phyloP scores from a whole-genome alignment of 768 basidiomycete species.

The Amanita pseudoporphyria region DNA sequence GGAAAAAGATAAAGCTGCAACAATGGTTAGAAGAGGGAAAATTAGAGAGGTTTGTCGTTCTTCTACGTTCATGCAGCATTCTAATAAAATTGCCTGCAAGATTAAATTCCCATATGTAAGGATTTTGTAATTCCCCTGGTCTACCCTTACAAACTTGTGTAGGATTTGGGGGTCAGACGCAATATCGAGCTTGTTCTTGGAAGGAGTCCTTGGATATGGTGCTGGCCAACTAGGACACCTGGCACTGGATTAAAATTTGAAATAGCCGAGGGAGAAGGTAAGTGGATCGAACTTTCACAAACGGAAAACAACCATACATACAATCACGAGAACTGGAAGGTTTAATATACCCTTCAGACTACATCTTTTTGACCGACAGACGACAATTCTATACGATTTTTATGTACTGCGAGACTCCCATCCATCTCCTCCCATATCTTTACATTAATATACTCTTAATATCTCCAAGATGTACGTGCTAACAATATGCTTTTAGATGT shows the following conservation, averaged over 20 bases:
- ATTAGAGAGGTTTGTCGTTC: slow-evolving; percentile 54
- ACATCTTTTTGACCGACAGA: not conserved
- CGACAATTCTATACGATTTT: too few species aligned
- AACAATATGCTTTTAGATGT: slow-evolving; percentile 16
- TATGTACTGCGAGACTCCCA: not conserved
- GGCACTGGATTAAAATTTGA: slow-evolving; percentile 76
- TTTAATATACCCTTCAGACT: slow-evolving; percentile 1
- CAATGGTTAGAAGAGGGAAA: slow-evolving; percentile 75
- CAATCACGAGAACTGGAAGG: slow-evolving; percentile 2
- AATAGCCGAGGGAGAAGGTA: slow-evolving; percentile 62
- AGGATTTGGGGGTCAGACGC: slow-evolving; percentile 70
- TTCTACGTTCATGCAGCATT: not conserved
- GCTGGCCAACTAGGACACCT: slow-evolving; percentile 58
- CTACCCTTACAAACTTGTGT: slow-evolving; percentile 11
- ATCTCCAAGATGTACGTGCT: not conserved
- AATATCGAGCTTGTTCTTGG: slow-evolving; percentile 82
- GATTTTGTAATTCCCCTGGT: slow-evolving; percentile 1
- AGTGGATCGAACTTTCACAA: slow-evolving; percentile 46
- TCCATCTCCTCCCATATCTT: not conserved
- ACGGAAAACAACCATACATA: not conserved
- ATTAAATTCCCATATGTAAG: slow-evolving; percentile 90
- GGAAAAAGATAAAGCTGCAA: slow-evolving; percentile 95
- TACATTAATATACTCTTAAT: not conserved
- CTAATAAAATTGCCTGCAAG: slow-evolving; percentile 25
- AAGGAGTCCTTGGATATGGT: slow-evolving; percentile 67